phyloP scores from a whole-genome alignment of 345 rosid species.

The Boechera stricta region DNA sequence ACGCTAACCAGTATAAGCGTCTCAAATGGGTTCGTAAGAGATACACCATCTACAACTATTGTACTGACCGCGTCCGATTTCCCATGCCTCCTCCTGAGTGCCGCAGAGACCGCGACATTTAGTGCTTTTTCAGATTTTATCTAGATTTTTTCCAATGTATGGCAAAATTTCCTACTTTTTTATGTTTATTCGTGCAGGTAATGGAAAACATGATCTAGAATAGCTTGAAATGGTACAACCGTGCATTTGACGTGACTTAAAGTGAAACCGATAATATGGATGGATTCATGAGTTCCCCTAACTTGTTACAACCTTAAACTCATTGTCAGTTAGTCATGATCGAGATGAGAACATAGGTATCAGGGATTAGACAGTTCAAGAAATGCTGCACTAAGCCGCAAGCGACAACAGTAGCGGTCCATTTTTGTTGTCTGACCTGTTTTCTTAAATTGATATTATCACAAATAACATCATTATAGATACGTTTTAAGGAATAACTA shows the following conservation, averaged over 20 bases:
- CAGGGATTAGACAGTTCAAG: not conserved
- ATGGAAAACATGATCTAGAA: constrained; percentile 4
- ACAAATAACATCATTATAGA: not conserved
- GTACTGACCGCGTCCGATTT: constrained; percentile 56
- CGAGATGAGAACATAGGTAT: not conserved
- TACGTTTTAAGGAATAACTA: not conserved
- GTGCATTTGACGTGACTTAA: not conserved
- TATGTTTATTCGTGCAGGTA: not conserved
- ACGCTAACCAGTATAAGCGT: constrained; percentile 56
- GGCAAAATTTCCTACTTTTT: not conserved
- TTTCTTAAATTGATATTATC: too few species aligned
- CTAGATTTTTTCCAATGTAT: not conserved
- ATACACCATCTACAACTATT: constrained; percentile 68
- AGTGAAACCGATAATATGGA: not conserved
- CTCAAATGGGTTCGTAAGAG: constrained; percentile 61
- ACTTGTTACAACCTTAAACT: not conserved
- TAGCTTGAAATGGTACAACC: not conserved
- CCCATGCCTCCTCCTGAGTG: constrained; percentile 58
- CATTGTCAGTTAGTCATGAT: not conserved
- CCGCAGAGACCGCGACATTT: constrained; percentile 61
- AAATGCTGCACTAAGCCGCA: not conserved
- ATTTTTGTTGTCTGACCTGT: not conserved
- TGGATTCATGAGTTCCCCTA: not conserved
- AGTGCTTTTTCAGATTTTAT: constrained; percentile 9
- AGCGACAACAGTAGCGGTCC: not conserved